These are phyloP conservation scores for Boletus tomentosulus DNA, from an alignment of 768 basidiomycete species.

Conservation along the genomic window DNA sequence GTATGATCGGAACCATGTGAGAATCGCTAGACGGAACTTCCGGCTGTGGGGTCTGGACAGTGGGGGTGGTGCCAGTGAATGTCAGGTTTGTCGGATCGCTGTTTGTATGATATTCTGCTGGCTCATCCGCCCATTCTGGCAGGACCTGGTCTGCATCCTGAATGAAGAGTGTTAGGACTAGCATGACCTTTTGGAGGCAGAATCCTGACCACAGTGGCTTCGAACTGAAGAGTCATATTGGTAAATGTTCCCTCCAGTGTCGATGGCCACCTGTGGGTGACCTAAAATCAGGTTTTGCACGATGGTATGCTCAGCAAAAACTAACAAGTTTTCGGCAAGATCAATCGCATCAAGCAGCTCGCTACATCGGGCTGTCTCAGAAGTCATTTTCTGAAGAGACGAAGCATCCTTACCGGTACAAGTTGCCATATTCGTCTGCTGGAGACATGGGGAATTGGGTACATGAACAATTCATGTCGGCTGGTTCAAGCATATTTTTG, in stretches of 20 bases:
- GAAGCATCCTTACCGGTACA: neutral
- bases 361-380: neutral
- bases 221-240: neutral
- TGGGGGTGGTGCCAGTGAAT: neutral
- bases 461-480: neutral
- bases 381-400: neutral
- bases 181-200: neutral
- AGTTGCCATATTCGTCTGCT: neutral
- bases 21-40: neutral
- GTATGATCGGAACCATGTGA: neutral
- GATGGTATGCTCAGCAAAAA: neutral
- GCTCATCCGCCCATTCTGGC: neutral
- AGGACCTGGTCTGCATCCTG: neutral
- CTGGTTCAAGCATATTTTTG: neutral
- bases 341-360: neutral
- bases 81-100: neutral
- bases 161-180: neutral
- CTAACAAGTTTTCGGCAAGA: slow-evolving; percentile 4
- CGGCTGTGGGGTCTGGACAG: neutral
- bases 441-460: neutral
- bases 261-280: slow-evolving; percentile 1
- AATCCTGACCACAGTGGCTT: neutral
- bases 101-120: neutral
- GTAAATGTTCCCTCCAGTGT: neutral
- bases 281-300: neutral